A percentile compares a stretch with the other conserved stretches of the same genome.
These are phyloP conservation scores for Aureobasidium zeae DNA, from an alignment of 2,329 filamentous ascomycete species.

Conservation along the genomic window DNA sequence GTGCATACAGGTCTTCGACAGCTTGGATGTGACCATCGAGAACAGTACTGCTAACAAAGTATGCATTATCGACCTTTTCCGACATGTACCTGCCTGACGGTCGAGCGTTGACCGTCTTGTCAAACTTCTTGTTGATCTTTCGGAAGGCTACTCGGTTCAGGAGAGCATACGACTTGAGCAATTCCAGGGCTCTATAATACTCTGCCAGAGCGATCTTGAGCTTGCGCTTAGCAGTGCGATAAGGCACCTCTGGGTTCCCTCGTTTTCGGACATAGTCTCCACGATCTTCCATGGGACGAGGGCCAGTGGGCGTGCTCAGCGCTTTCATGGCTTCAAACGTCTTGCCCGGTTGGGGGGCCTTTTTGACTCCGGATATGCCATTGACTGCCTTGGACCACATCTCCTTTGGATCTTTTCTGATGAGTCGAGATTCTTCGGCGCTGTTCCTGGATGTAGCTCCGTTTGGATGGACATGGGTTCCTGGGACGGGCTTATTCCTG, in stretches of 20 bases:
- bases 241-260: slow-evolving; percentile 54
- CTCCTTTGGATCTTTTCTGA: slow-evolving; percentile 16
- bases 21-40: slow-evolving; percentile 70
- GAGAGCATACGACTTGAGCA: slow-evolving; percentile 83
- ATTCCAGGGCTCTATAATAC: slow-evolving; percentile 82
- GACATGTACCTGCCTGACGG: slow-evolving; percentile 75
- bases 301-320: slow-evolving; percentile 32
- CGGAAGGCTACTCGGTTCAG: slow-evolving; percentile 89
- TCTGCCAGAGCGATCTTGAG: slow-evolving; percentile 86
- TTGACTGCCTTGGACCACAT: slow-evolving; percentile 30
- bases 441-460: slow-evolving; percentile 2
- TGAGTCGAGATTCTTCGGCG: slow-evolving; percentile 5
- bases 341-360: slow-evolving; percentile 35
- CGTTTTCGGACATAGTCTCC: slow-evolving; percentile 37
- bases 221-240: slow-evolving; percentile 81
- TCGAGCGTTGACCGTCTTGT: slow-evolving; percentile 75
- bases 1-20: slow-evolving; percentile 84
- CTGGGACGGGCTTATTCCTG: slow-evolving; percentile 5
- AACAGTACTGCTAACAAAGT: slow-evolving; percentile 84
- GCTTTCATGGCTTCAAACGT: slow-evolving; percentile 41
- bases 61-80: slow-evolving; percentile 81
- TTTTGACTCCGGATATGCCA: neutral
- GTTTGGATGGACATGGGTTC: neutral
- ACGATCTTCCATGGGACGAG: slow-evolving; percentile 27
- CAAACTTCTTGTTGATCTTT: slow-evolving; percentile 98